Evolutionary conservation across 306 rosid species (phyloP), one percentile per base, ranked within the genome.

Genomic region (Trichosanthes cucumerina): DNA sequence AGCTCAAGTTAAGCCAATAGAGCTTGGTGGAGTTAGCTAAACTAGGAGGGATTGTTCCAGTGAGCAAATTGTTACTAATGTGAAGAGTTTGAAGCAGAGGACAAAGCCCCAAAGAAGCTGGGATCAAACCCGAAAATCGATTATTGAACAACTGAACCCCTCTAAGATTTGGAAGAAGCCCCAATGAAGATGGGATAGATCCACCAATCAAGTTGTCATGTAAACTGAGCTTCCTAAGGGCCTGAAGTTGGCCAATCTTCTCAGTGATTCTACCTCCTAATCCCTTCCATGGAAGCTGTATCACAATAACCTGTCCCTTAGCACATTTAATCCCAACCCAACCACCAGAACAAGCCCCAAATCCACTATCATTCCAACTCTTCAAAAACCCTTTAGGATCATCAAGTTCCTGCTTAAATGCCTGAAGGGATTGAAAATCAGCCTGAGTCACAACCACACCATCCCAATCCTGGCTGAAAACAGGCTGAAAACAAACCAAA

Each of bases 301-400:
- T 85, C 7, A 91, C 97, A 84, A 93, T 93, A 10, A 93, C 98
- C 75, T 90, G 92, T 68, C 98, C 98, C 82, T 91, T 92, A 24
- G 97, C 96, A 83, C 98, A 93, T 81, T 93, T 93, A 78, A 93
- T 91, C 23, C 98, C 98, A 69, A 56, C 85, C 98, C 97, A 93
- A 26, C 87, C 90, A 23, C 98, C 96, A 4, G 97, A 91, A 78
- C 98, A 91, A 54, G 98, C 96, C 58, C 97, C 98, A 75, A 79
- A 89, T 54, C 92, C 92, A 24, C 89, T 91, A 75, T 88, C 97
- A 74, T 93, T 93, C 98, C 97, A 93, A 84, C 90, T 91, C 85
- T 79, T 81, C 52, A 93, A 65, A 85, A 90, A 90, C 76, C 98
- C 98, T 80, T 87, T 81, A 7, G 98, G 96, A 79, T 93, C 97